phyloP scores from a whole-genome alignment of 2,329 filamentous ascomycete genomes.

The Lojkania enalia region DNA sequence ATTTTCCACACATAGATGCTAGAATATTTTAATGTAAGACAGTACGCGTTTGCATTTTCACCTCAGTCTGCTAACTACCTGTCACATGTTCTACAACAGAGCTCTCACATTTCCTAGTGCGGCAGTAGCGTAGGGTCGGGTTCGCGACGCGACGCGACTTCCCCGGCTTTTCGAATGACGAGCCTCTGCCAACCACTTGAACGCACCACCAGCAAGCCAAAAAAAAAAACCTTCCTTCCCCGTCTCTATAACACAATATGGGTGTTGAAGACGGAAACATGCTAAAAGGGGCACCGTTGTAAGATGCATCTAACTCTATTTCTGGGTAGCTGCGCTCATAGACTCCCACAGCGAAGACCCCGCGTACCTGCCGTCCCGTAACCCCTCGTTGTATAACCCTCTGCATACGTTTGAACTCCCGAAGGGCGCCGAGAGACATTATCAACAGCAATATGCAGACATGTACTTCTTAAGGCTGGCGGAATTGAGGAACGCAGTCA shows the following conservation, averaged over 20 bases:
- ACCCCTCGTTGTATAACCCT: constrained; percentile 68
- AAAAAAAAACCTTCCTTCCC: too few species aligned
- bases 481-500: constrained; percentile 82
- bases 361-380: constrained; percentile 24
- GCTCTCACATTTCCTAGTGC: too few species aligned
- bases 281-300: constrained; percentile 37
- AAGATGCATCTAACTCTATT: constrained; percentile 10
- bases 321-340: constrained; percentile 16
- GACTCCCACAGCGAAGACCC: constrained; percentile 28
- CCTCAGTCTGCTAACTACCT: too few species aligned
- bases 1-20: too few species aligned
- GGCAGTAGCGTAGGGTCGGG: too few species aligned
- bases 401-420: constrained; percentile 75
- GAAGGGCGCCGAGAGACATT: constrained; percentile 66
- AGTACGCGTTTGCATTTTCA: too few species aligned
- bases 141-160: neutral
- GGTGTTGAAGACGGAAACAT: constrained; percentile 22
- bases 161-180: neutral
- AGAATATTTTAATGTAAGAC: too few species aligned
- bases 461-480: constrained; percentile 95
- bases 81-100: too few species aligned
- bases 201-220: too few species aligned
- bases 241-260: constrained; percentile 24
- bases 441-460: constrained; percentile 94
- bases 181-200: too few species aligned